Evolutionary conservation across 371 early-diverging fungal genomes (phyloP), one percentile per base, ranked within the genome.

Genomic region (Sporodiniella umbellata): DNA sequence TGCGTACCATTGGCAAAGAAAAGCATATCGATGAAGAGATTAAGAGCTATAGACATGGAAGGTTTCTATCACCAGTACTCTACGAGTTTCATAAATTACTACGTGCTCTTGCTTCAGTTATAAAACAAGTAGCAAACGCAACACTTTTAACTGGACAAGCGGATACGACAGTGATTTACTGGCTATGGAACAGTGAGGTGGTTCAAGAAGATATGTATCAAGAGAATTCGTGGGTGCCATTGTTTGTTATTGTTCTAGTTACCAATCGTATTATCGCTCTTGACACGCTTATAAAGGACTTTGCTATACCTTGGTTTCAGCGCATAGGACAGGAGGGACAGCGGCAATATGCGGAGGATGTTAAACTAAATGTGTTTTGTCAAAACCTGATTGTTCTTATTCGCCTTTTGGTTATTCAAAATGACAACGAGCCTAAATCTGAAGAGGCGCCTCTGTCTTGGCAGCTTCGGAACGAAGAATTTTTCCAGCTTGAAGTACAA

Each of bases 391-490:
- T 80, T 5, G 47, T 57, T 14, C 44, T 83, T 12, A 57, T 80
- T 4, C 70, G 81, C 2, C 47, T 80, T 11, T 59, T 83, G 22
- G 56, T 83, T 15, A 53, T 83, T 4, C 78, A 79, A 33, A 72
- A 75, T 1, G 49, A 21, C 5, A 64, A 60, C 31, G 28, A 45
- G 23, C 33, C 33, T 17, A 43, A 56, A 37, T 15, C 38, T 7
- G 58, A 62, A 26, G 51, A 54, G 8, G 43, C 51, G n/a, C 30
- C 39, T 4, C 33, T 44, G 33, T 48, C 60, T 8, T 73, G 70
- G 74, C 51, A 53, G 11, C 40, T 73, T 8, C 60, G 66, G 2
- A 40, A 53, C 8, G 74, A 73, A 35, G 74, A 73, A 21, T 58
- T 56, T 35, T 73, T 56, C 33, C 58, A 61, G 6, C 28, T 73